Percentiles rank a stretch among this genome's conserved stretches.
Conservation (phyloP, 768 basidiomycete species). For the Pleurotus citrinopileatus region DNA sequence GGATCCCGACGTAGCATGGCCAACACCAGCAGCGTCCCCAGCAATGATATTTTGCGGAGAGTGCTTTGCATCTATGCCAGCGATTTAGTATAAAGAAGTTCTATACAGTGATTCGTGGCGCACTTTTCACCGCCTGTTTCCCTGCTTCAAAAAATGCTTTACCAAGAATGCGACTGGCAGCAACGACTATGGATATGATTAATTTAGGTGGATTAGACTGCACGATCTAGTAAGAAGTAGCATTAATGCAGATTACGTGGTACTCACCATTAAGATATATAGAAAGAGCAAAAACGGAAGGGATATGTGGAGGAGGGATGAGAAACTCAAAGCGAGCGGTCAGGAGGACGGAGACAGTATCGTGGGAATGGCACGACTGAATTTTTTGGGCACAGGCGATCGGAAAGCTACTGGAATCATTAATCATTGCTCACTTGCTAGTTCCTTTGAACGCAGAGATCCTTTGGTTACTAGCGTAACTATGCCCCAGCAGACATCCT, state of each 20-base stretch:
- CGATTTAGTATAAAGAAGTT: constrained; percentile 1
- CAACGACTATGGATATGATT: constrained; percentile 75
- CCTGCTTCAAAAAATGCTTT: constrained; percentile 91
- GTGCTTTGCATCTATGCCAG: constrained; percentile 72
- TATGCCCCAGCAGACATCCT: background rate
- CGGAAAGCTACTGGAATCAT: background rate
- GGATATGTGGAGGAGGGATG: background rate
- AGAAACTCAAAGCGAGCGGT: constrained; percentile 8
- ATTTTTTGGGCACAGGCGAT: constrained; percentile 2
- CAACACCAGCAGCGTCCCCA: constrained; percentile 69
- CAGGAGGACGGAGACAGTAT: constrained; percentile 1
- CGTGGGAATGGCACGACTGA: constrained; percentile 1
- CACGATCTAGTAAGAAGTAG: background rate
- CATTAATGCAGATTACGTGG: background rate
- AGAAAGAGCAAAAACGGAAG: background rate
- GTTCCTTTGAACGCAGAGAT: too few species aligned
- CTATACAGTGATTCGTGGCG: constrained; percentile 22
- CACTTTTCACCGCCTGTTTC: constrained; percentile 91
- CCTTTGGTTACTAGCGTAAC: too few species aligned
- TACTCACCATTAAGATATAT: constrained; percentile 3
- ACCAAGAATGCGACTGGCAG: constrained; percentile 80
- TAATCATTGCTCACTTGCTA: too few species aligned
- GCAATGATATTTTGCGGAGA: constrained; percentile 70
- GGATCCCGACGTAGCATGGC: constrained; percentile 72
- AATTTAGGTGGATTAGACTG: constrained; percentile 74